Evolutionary conservation across 768 basidiomycete genomes (phyloP).

Genomic region (Pulveroboletus sp.): DNA sequence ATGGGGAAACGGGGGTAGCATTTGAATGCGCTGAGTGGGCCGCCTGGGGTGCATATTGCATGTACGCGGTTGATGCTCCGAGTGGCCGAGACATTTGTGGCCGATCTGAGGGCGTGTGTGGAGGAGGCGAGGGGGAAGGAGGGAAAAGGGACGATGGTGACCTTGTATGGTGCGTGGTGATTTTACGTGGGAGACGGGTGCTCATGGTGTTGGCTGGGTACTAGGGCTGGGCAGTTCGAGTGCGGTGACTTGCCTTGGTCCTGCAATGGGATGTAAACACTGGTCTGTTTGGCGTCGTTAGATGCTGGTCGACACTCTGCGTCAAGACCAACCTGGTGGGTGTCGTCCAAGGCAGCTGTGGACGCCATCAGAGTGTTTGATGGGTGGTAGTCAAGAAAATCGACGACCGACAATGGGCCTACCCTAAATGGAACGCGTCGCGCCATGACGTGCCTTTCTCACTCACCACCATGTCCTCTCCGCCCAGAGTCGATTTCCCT

Average conservation of each 20-base stretch:
- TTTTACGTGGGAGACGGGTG: not conserved
- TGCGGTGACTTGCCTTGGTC: slow-evolving; percentile 34
- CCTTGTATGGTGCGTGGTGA: slow-evolving; percentile 71
- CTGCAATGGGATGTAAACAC: slow-evolving; percentile 26
- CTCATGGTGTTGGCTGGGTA: not conserved
- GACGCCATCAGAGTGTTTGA: slow-evolving; percentile 12
- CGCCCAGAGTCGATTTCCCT: slow-evolving; percentile 62
- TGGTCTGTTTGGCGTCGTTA: slow-evolving; percentile 23
- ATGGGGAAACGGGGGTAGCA: slow-evolving; percentile 91
- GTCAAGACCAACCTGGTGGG: slow-evolving; percentile 24
- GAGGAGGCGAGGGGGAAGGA: slow-evolving; percentile 57
- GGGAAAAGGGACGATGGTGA: slow-evolving; percentile 86
- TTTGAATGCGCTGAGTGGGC: slow-evolving; percentile 77
- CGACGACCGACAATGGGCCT: slow-evolving; percentile 20
- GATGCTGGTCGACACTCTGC: not conserved
- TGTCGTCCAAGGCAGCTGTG: slow-evolving; percentile 20
- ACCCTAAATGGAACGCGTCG: slow-evolving; percentile 60
- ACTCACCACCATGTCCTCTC: slow-evolving; percentile 52
- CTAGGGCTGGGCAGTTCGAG: slow-evolving; percentile 81
- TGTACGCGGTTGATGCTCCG: slow-evolving; percentile 85
- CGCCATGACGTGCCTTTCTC: slow-evolving; percentile 39
- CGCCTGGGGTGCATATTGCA: slow-evolving; percentile 88
- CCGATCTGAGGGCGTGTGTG: slow-evolving; percentile 79
- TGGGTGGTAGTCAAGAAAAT: not conserved
- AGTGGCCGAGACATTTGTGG: slow-evolving; percentile 73